Evolutionary conservation across 2,329 filamentous ascomycete species (phyloP).

Genomic region (Exophiala alcalophila): DNA sequence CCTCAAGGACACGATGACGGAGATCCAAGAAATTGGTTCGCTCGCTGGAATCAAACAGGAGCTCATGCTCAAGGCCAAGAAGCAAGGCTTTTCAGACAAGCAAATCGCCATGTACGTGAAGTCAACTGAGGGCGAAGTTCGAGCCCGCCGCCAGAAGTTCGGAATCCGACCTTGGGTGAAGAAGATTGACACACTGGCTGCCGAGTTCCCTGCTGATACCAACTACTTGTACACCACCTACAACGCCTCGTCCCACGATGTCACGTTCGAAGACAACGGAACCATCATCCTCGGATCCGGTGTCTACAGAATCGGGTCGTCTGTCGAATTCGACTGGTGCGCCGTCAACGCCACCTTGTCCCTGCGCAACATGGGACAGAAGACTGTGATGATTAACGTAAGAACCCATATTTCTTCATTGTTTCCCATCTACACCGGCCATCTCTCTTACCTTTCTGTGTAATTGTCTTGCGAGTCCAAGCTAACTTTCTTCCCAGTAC

Average conservation of each 20-base stretch:
- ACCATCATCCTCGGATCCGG: slow-evolving; percentile 86
- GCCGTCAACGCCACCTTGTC: slow-evolving; percentile 85
- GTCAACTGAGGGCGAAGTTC: slow-evolving; percentile 83
- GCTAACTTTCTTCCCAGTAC: slow-evolving; percentile 41
- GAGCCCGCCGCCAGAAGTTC: slow-evolving; percentile 77
- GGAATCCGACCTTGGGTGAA: slow-evolving; percentile 95
- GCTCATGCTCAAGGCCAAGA: slow-evolving; percentile 86
- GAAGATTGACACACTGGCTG: slow-evolving; percentile 95
- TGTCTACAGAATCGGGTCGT: slow-evolving; percentile 96
- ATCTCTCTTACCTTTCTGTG: slow-evolving; percentile 2
- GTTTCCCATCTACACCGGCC: slow-evolving; percentile 1
- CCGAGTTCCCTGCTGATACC: slow-evolving; percentile 90
- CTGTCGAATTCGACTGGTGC: slow-evolving; percentile 99
- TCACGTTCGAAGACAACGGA: slow-evolving; percentile 89
- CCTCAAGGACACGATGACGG: slow-evolving; percentile 84
- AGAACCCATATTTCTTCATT: slow-evolving; percentile 35
- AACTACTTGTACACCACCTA: slow-evolving; percentile 98
- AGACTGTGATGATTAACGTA: slow-evolving; percentile 95
- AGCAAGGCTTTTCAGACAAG: slow-evolving; percentile 94
- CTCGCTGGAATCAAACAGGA: slow-evolving; percentile 85
- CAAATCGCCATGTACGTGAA: slow-evolving; percentile 87
- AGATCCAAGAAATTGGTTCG: slow-evolving; percentile 79
- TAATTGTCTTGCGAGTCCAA: slow-evolving; percentile 12
- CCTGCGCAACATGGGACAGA: slow-evolving; percentile 81
- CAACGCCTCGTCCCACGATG: slow-evolving; percentile 90